A percentile compares a stretch with the other conserved stretches of the same genome.
These are phyloP conservation scores for Paramecium biaurelia DNA, from an alignment of 73 alveolate species.

Conservation along the genomic window DNA sequence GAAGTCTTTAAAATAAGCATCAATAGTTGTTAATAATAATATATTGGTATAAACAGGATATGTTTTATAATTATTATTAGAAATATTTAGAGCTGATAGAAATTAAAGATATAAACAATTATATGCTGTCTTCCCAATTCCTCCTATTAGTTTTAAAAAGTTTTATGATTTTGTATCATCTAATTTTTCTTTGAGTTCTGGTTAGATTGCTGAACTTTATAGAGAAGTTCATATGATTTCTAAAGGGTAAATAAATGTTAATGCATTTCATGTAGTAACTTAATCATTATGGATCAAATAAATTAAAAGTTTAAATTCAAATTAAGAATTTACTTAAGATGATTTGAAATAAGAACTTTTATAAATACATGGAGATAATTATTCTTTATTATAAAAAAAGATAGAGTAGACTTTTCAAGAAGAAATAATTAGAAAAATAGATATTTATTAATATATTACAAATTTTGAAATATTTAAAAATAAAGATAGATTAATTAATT, in stretches of 20 bases:
- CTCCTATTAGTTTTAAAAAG: not conserved
- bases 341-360: not conserved
- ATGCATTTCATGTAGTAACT: not conserved
- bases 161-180: not conserved
- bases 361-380: not conserved
- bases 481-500: not conserved
- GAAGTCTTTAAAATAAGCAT: not conserved
- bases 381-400: not conserved
- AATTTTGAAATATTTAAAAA: not conserved
- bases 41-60: not conserved
- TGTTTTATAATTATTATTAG: not conserved
- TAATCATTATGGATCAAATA: not conserved
- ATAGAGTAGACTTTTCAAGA: not conserved
- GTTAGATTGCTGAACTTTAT: not conserved
- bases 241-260: not conserved
- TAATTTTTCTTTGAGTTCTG: not conserved
- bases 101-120: not conserved
- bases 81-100: not conserved
- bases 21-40: not conserved
- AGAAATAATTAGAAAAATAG: not conserved
- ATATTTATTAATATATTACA: not conserved
- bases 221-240: slow-evolving; percentile 1
- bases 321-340: not conserved
- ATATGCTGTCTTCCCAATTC: not conserved
- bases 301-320: not conserved